These are phyloP conservation scores for Orbilia quercus DNA, from an alignment of 2,329 filamentous ascomycete genomes.

Conservation along the genomic window DNA sequence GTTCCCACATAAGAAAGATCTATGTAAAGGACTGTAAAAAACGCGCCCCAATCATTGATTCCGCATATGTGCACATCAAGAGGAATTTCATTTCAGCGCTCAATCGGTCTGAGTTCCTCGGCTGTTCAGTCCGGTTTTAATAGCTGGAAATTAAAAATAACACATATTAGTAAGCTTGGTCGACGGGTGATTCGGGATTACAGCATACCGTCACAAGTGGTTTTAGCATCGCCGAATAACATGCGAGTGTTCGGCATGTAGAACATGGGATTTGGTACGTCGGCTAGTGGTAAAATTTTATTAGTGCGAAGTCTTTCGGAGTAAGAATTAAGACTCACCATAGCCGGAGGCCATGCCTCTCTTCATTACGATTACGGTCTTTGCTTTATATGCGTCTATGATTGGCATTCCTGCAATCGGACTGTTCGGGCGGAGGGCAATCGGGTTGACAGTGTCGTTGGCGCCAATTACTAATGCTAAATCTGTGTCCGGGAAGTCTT, in stretches of 20 bases:
- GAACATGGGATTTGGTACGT: conserved; percentile 94
- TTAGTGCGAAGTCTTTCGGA: background rate
- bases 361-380: conserved; percentile 94
- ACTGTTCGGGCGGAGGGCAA: conserved; percentile 83
- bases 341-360: conserved; percentile 88
- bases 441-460: conserved; percentile 92
- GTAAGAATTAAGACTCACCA: conserved; percentile 68
- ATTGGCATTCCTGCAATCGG: conserved; percentile 94
- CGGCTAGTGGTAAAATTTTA: conserved; percentile 67
- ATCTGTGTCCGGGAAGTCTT: conserved; percentile 87
- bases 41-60: conserved; percentile 30
- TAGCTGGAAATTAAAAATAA: conserved; percentile 29
- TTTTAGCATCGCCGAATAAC: conserved; percentile 90
- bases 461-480: conserved; percentile 89
- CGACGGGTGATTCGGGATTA: background rate
- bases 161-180: background rate
- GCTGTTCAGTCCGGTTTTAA: conserved; percentile 50
- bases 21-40: conserved; percentile 48
- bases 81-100: conserved; percentile 5
- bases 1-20: conserved; percentile 53
- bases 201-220: conserved; percentile 74
- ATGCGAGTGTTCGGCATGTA: conserved; percentile 90
- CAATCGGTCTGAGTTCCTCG: conserved; percentile 51
- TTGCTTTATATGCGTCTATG: conserved; percentile 91
- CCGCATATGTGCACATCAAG: background rate